Conservation (phyloP, 192 early-diverging fungal genomes). For the Dimargaris xerosporica region DNA sequence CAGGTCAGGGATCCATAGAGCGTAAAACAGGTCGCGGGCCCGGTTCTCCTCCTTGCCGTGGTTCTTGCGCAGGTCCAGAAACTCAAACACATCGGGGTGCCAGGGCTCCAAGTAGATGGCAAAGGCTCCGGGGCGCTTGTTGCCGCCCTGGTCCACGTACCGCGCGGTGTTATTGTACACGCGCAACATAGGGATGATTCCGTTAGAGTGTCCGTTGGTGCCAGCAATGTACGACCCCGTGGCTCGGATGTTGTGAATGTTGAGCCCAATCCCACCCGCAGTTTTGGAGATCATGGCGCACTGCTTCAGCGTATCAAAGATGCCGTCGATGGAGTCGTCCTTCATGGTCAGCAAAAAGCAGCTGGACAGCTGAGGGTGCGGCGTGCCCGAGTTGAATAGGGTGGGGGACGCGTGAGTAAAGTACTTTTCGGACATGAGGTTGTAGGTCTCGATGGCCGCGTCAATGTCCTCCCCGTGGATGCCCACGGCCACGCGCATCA, state of each 20-base stretch:
- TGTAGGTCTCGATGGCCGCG: constrained; percentile 85
- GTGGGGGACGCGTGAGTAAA: constrained; percentile 97
- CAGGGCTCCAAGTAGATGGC: constrained; percentile 98
- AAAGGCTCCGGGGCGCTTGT: constrained; percentile 96
- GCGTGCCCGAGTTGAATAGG: constrained; percentile 96
- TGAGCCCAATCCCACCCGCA: constrained; percentile 93
- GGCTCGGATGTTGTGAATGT: constrained; percentile 93
- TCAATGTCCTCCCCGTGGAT: constrained; percentile 90
- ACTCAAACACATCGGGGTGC: constrained; percentile 96
- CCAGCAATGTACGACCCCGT: constrained; percentile 94
- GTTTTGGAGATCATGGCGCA: constrained; percentile 98
- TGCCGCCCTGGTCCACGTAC: constrained; percentile 98
- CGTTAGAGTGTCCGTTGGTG: constrained; percentile 93
- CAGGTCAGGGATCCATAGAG: constrained; percentile 92
- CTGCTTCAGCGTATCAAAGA: constrained; percentile 92
- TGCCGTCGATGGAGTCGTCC: constrained; percentile 95
- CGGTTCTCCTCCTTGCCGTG: constrained; percentile 95
- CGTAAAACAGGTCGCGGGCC: constrained; percentile 95
- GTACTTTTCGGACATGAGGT: constrained; percentile 79
- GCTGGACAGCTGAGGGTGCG: constrained; percentile 81
- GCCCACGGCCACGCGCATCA: constrained; percentile 96
- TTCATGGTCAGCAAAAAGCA: constrained; percentile 95
- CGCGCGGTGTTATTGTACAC: constrained; percentile 98
- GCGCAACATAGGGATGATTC: constrained; percentile 91
- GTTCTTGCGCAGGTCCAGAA: constrained; percentile 93